A percentile compares a stretch with the other conserved stretches of the same genome.
These are phyloP conservation scores for Pseudozyma flocculosa DNA, from an alignment of 1,284 basidiomycete genomes.

Conservation along the genomic window DNA sequence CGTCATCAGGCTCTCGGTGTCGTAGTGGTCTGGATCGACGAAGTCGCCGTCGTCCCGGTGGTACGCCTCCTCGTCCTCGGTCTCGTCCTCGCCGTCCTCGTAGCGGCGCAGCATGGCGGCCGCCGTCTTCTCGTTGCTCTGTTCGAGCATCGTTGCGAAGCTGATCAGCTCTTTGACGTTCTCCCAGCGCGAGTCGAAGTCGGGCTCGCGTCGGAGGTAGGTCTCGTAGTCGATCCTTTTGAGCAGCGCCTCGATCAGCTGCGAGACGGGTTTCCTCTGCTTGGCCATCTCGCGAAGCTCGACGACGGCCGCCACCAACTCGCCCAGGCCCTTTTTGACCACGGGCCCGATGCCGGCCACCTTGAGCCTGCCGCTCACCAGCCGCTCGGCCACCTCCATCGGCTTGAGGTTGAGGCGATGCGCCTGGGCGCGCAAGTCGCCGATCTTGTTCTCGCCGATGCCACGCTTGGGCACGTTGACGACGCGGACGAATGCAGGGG, in stretches of 20 bases:
- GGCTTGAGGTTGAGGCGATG: constrained; percentile 64
- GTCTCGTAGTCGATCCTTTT: constrained; percentile 69
- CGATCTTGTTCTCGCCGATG: constrained; percentile 79
- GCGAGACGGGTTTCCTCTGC: constrained; percentile 67
- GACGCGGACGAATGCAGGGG: constrained; percentile 70
- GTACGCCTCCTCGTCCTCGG: constrained; percentile 4
- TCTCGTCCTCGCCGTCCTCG: constrained; percentile 3
- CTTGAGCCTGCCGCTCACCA: constrained; percentile 33
- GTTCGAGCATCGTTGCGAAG: constrained; percentile 39
- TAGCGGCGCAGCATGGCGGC: background rate
- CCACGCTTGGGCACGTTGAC: constrained; percentile 74
- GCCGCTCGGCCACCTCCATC: constrained; percentile 62
- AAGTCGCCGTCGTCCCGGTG: constrained; percentile 8
- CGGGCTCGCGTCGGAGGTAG: constrained; percentile 69
- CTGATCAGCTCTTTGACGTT: constrained; percentile 77
- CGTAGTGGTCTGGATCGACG: constrained; percentile 15
- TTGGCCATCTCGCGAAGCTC: constrained; percentile 65
- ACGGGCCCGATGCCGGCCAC: constrained; percentile 69
- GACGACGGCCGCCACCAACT: constrained; percentile 67
- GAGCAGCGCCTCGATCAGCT: constrained; percentile 68
- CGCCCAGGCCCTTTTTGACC: constrained; percentile 67
- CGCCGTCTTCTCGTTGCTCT: constrained; percentile 6
- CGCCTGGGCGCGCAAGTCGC: constrained; percentile 66
- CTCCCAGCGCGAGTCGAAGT: constrained; percentile 77
- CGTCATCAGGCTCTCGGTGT: constrained; percentile 58